Evolutionary conservation across 2,329 filamentous ascomycete species (phyloP).

Genomic region (Alternaria gaisen): DNA sequence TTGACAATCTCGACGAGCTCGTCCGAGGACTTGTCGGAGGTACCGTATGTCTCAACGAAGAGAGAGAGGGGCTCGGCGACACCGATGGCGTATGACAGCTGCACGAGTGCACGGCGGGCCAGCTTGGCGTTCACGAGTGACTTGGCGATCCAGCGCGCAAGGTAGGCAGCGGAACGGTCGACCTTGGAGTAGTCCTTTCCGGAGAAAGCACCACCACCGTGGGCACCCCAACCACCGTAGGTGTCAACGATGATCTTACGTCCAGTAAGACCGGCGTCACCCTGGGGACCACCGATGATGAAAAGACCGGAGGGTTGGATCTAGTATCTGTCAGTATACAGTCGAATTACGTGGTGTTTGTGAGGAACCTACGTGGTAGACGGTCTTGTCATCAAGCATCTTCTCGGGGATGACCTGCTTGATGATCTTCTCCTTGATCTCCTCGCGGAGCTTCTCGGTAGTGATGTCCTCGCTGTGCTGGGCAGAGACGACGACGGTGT

Average conservation of each 20-base stretch:
- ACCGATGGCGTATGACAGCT: conserved; percentile 99
- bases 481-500: conserved; percentile 96
- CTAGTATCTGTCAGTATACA: conserved; percentile 47
- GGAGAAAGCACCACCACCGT: conserved; percentile 99
- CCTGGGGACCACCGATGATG: conserved; percentile 98
- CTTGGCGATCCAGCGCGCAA: conserved; percentile 98
- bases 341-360: background rate
- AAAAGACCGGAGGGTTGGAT: conserved; percentile 98
- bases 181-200: conserved; percentile 99
- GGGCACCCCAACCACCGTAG: conserved; percentile 99
- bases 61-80: conserved; percentile 97
- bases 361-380: conserved; percentile 80
- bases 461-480: conserved; percentile 90
- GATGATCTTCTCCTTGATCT: conserved; percentile 97
- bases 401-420: conserved; percentile 91
- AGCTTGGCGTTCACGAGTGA: conserved; percentile 90
- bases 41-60: conserved; percentile 98
- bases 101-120: conserved; percentile 90
- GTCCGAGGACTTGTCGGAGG: conserved; percentile 85
- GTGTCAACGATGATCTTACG: conserved; percentile 99
- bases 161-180: conserved; percentile 96
- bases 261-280: conserved; percentile 97
- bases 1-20: conserved; percentile 95
- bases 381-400: conserved; percentile 89
- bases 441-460: conserved; percentile 91